Percentiles rank a stretch among this genome's conserved stretches.
Evolutionary conservation across 1,284 basidiomycete genomes (phyloP).

Genomic region (Puccinia polysora): DNA sequence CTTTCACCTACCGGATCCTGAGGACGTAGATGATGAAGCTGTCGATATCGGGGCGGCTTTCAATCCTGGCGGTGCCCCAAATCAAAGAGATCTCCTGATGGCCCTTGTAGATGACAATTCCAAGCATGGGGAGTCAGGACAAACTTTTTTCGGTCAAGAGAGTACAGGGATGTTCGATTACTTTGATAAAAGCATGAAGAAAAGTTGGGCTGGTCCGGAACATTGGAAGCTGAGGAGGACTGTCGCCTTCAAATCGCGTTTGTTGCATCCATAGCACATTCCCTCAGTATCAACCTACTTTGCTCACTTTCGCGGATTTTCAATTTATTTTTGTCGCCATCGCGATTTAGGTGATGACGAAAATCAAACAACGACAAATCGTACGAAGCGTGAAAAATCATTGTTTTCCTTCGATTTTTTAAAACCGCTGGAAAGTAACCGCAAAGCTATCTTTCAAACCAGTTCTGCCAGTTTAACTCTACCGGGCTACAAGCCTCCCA

Average conservation of each 20-base stretch:
- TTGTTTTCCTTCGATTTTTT: slow-evolving; percentile 38
- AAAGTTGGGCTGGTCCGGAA: slow-evolving; percentile 97
- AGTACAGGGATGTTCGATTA: slow-evolving; percentile 73
- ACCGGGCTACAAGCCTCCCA: slow-evolving; percentile 41
- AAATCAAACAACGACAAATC: slow-evolving; percentile 30
- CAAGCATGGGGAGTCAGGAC: slow-evolving; percentile 24
- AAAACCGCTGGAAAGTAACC: slow-evolving; percentile 27
- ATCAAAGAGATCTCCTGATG: slow-evolving; percentile 67
- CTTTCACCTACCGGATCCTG: slow-evolving; percentile 22
- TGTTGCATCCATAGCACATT: background rate
- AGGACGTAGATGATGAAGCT: slow-evolving; percentile 44
- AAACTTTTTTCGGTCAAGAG: slow-evolving; percentile 37
- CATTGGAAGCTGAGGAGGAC: slow-evolving; percentile 83
- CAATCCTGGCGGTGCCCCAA: slow-evolving; percentile 68
- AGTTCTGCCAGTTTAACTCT: slow-evolving; percentile 43
- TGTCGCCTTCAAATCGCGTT: slow-evolving; percentile 43
- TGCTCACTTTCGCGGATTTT: background rate
- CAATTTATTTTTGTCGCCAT: background rate
- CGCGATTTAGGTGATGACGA: slow-evolving; percentile 28
- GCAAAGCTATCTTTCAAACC: slow-evolving; percentile 38
- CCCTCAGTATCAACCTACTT: background rate
- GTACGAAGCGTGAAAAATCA: slow-evolving; percentile 39
- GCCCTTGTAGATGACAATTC: slow-evolving; percentile 55
- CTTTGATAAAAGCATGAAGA: slow-evolving; percentile 81
- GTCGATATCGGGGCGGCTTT: slow-evolving; percentile 52